Evolutionary conservation across 345 rosid genomes (phyloP).

Genomic region (sweet orange (Citrus sinensis)): DVS_A1.0 CM039163.1:8845501-8846000

Average conservation of each 20-base stretch:
- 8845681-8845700: neutral
- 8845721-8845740: neutral
- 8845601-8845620: neutral
- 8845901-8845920: too few species aligned
- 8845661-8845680: neutral
- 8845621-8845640: neutral
- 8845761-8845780: neutral
- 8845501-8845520: slow-evolving; percentile 54
- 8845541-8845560: neutral
- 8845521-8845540: slow-evolving; percentile 55
- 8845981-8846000: too few species aligned
- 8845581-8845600: neutral
- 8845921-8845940: too few species aligned
- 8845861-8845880: neutral
- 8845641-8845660: neutral
- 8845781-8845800: neutral
- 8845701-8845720: neutral
- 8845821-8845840: neutral
- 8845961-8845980: too few species aligned
- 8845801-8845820: neutral
- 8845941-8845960: too few species aligned
- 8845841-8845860: neutral
- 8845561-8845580: neutral
- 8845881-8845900: neutral
- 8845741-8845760: neutral